Evolutionary conservation across 2,329 filamentous ascomycete species (phyloP).

Genomic region (Epichloe elymi): DNA sequence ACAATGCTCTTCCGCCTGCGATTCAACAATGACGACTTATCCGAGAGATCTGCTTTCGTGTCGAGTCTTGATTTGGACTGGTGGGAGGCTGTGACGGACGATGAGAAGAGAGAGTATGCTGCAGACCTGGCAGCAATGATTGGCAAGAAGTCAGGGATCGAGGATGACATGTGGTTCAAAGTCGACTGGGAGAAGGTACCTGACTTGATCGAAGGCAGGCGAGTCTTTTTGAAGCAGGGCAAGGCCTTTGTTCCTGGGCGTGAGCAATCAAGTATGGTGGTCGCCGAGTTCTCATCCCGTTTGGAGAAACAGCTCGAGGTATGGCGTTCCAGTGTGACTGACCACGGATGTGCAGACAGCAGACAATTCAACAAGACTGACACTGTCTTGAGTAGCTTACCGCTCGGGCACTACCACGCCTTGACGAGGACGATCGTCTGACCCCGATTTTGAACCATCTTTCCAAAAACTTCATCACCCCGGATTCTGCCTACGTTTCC

Average conservation of each 20-base stretch:
- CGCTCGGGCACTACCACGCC: conserved; percentile 74
- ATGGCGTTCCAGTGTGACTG: conserved; percentile 12
- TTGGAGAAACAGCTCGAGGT: conserved; percentile 78
- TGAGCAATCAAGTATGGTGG: conserved; percentile 80
- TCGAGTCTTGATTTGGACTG: conserved; percentile 67
- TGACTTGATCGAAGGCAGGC: conserved; percentile 70
- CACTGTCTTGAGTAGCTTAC: conserved; percentile 46
- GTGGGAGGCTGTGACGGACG: conserved; percentile 74
- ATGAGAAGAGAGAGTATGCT: conserved; percentile 56
- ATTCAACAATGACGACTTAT: conserved; percentile 60
- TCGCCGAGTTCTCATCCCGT: conserved; percentile 69
- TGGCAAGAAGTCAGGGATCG: conserved; percentile 28
- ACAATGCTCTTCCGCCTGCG: conserved; percentile 78
- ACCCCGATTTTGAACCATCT: conserved; percentile 57
- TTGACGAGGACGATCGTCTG: conserved; percentile 93
- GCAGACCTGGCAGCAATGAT: conserved; percentile 44
- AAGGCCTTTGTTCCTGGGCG: conserved; percentile 83
- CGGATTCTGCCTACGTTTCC: conserved; percentile 64
- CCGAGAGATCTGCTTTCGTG: conserved; percentile 66
- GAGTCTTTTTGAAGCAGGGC: conserved; percentile 63
- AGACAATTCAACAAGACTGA: neutral
- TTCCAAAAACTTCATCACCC: conserved; percentile 91
- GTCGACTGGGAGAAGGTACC: conserved; percentile 91
- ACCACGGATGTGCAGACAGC: too few species aligned
- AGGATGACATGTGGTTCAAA: conserved; percentile 89